phyloP scores from a whole-genome alignment of 1,284 basidiomycete genomes.

The Malassezia arunalokei region DNA sequence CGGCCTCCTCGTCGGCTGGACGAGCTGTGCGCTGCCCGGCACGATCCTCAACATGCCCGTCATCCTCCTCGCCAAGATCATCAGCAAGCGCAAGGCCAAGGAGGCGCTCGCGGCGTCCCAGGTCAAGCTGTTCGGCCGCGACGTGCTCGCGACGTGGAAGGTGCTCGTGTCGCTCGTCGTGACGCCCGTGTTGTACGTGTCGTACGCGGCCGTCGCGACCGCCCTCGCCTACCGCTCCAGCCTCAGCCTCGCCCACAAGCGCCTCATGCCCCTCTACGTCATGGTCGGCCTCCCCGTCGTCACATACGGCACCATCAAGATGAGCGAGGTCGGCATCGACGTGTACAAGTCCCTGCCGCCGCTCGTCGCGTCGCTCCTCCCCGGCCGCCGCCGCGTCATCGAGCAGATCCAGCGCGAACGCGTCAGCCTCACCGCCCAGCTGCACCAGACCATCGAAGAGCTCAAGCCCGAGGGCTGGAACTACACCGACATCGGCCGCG shows the following conservation, averaged over 20 bases:
- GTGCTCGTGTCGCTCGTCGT: constrained; percentile 84
- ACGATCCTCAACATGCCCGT: constrained; percentile 90
- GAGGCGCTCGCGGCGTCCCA: constrained; percentile 92
- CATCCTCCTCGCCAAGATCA: constrained; percentile 79
- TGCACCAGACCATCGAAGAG: constrained; percentile 76
- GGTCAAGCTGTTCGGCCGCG: constrained; percentile 87
- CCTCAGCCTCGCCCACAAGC: constrained; percentile 51
- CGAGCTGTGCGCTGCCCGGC: constrained; percentile 76
- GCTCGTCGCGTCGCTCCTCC: constrained; percentile 74
- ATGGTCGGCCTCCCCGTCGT: constrained; percentile 69
- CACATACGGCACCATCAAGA: constrained; percentile 88
- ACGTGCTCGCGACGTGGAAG: constrained; percentile 97
- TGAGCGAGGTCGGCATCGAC: constrained; percentile 96
- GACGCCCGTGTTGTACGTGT: constrained; percentile 69
- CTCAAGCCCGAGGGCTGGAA: constrained; percentile 47
- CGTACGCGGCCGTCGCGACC: constrained; percentile 55
- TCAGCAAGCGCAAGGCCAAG: constrained; percentile 81
- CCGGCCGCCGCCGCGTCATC: constrained; percentile 77
- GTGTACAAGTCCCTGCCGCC: constrained; percentile 94
- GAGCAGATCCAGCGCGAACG: constrained; percentile 69
- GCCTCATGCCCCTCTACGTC: constrained; percentile 70
- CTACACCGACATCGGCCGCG: constrained; percentile 37
- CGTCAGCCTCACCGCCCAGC: constrained; percentile 67
- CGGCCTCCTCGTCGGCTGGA: constrained; percentile 70
- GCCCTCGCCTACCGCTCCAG: constrained; percentile 56